Evolutionary conservation across 1,139 yeast species (phyloP).

Genomic region (Scheffersomyces parashehatae): DNA sequence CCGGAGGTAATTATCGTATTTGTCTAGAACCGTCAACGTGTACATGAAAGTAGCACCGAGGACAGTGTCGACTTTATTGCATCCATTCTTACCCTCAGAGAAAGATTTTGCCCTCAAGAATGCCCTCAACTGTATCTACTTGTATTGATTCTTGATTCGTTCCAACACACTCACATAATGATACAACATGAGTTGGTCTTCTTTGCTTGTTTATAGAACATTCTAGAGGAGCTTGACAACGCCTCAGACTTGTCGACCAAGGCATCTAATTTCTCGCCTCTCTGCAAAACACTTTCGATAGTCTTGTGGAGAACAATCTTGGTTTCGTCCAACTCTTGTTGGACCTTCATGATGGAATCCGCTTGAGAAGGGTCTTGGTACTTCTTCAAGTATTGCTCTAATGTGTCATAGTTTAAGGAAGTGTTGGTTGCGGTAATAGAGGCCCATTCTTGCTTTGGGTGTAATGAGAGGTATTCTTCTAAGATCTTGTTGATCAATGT

Average conservation of each 20-base stretch:
- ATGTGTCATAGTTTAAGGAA: constrained; percentile 54
- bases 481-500: constrained; percentile 85
- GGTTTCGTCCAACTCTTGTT: constrained; percentile 96
- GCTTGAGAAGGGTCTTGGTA: constrained; percentile 98
- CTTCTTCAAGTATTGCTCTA: constrained; percentile 70
- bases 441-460: constrained; percentile 75
- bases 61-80: no score
- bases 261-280: constrained; percentile 94
- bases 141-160: no score
- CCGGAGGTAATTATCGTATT: no score
- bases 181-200: constrained; percentile 96
- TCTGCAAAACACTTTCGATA: constrained; percentile 87
- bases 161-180: constrained; percentile 48
- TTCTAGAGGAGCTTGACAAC: constrained; percentile 80
- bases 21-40: no score
- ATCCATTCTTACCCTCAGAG: no score
- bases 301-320: constrained; percentile 95
- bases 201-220: constrained; percentile 97
- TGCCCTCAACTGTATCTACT: no score
- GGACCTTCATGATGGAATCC: constrained; percentile 94
- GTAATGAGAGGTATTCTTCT: constrained; percentile 86
- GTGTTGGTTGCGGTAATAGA: constrained; percentile 51
- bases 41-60: no score
- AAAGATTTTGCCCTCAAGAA: no score
- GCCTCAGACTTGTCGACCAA: constrained; percentile 96